These are phyloP conservation scores for Theileria orientalis DNA, from an alignment of 169 alveolate genomes.

Conservation along the genomic window DNA sequence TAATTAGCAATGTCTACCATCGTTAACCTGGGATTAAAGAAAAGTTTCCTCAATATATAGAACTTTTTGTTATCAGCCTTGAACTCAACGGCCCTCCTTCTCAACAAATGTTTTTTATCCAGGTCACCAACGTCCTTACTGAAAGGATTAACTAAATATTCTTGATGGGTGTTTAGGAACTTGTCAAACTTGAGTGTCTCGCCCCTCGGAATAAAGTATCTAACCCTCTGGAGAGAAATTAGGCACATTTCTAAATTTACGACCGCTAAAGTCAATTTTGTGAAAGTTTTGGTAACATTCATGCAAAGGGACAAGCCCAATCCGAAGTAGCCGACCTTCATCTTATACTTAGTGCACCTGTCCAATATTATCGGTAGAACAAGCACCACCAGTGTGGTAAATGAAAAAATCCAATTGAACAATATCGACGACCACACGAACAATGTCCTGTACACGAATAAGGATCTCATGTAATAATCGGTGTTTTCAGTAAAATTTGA, in stretches of 20 bases:
- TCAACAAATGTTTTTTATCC: neutral
- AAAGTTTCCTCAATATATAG: too few species aligned
- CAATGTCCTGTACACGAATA: neutral
- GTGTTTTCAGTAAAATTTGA: neutral
- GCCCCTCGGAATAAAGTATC: neutral
- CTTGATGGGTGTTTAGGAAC: neutral
- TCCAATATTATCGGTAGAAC: neutral
- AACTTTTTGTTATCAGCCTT: too few species aligned
- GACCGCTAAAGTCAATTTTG: neutral
- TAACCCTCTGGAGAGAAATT: neutral
- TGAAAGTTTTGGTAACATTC: neutral
- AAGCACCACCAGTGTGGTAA: neutral
- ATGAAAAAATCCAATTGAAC: constrained; percentile 4
- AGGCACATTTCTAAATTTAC: neutral
- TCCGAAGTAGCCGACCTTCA: constrained; percentile 16
- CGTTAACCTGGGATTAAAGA: too few species aligned
- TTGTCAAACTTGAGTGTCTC: neutral
- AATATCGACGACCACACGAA: neutral
- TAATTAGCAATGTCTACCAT: neutral
- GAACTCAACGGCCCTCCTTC: neutral
- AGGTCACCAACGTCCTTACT: neutral
- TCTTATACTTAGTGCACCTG: neutral
- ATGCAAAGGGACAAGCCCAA: neutral
- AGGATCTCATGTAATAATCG: constrained; percentile 17
- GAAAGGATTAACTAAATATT: neutral